A percentile compares a stretch with the other conserved stretches of the same genome.
Conservation (phyloP, 1,284 basidiomycete genomes). For the Coriolopsis trogii region DNA sequence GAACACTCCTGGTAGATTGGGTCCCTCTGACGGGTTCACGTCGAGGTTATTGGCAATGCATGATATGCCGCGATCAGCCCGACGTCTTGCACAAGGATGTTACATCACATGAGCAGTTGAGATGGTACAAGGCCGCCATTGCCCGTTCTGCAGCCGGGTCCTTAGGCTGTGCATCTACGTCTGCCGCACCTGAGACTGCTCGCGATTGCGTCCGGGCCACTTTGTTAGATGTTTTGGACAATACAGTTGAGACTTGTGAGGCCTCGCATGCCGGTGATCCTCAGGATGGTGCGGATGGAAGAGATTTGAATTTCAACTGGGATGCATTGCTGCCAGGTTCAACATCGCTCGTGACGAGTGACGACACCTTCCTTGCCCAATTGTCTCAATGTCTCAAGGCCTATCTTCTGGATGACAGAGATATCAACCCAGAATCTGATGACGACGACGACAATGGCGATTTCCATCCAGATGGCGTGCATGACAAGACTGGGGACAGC, state of each 20-base stretch:
- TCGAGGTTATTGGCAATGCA: background rate
- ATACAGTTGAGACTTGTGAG: background rate
- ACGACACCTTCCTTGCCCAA: background rate
- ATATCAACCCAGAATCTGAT: background rate
- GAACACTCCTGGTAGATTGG: too few relatives aligned
- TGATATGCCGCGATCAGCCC: background rate
- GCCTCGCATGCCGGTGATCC: background rate
- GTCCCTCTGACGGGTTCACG: background rate
- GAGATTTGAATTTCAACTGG: background rate
- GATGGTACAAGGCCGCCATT: background rate
- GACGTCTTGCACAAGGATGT: background rate
- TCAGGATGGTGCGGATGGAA: background rate
- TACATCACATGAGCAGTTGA: background rate
- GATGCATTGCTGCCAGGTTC: background rate
- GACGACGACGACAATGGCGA: background rate
- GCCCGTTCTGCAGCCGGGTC: too few relatives aligned
- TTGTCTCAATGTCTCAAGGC: background rate
- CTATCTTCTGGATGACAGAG: background rate
- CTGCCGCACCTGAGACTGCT: too few relatives aligned
- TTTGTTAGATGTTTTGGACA: too few relatives aligned
- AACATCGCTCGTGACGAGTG: background rate
- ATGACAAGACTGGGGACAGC: background rate
- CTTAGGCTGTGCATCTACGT: background rate
- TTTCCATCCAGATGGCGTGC: background rate
- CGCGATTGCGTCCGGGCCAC: too few relatives aligned